phyloP scores from a whole-genome alignment of 306 rosid genomes.

The Ormosia emarginata region DNA sequence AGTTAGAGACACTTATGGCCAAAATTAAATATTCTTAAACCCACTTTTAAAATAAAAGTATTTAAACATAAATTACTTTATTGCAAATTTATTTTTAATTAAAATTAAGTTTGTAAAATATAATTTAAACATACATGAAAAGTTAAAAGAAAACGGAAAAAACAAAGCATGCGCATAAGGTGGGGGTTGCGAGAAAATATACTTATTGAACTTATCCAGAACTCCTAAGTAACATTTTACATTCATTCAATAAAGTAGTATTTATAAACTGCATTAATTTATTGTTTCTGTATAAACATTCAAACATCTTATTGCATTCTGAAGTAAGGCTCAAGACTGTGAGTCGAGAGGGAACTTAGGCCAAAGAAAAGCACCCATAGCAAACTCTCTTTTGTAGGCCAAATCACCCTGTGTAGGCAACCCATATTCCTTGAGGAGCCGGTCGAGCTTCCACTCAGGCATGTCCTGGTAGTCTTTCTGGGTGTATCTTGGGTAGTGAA shows the following conservation, averaged over 20 bases:
- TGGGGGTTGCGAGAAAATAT: background rate
- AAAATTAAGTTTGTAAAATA: no score
- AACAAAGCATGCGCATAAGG: background rate
- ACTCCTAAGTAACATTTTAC: background rate
- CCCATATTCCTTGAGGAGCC: constrained; percentile 73
- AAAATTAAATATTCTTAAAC: no score
- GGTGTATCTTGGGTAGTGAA: constrained; percentile 76
- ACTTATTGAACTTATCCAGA: background rate
- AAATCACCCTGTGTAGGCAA: constrained; percentile 57
- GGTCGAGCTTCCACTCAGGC: constrained; percentile 79
- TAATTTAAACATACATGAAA: no score
- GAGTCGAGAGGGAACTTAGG: constrained; percentile 20
- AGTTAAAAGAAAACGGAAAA: no score
- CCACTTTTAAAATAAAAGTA: no score
- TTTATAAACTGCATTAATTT: background rate
- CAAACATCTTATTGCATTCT: background rate
- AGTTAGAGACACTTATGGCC: no score
- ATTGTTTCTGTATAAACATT: background rate
- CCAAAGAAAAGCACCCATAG: constrained; percentile 88
- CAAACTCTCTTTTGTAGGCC: constrained; percentile 64
- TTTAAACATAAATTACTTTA: no score
- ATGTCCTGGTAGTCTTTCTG: constrained; percentile 63
- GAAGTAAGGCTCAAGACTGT: background rate
- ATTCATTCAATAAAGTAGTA: background rate
- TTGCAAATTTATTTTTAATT: no score